Evolutionary conservation across 331 rosid species (phyloP), one percentile per base, ranked within the genome.

Genomic region (Rhamnella rubrinervis): DNA sequence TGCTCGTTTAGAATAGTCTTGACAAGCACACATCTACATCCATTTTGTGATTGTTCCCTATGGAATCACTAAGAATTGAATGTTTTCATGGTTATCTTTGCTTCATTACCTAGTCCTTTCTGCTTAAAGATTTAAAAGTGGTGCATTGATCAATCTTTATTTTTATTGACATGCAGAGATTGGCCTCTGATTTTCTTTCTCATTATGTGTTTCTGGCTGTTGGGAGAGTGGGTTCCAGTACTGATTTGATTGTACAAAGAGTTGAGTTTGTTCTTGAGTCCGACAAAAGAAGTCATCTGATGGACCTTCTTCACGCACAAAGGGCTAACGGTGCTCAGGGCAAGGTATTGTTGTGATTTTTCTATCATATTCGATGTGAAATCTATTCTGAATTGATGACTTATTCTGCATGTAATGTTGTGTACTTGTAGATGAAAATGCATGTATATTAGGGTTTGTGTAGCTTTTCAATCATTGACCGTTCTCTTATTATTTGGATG

Each of bases 201-300:
- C 67, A 71, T 67, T 90, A 91, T 70, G 66, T 91, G 31, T 91
- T 91, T 65, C 85, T 91, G 70, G 92, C 97, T 59, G 97, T 91
- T 58, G 97, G 97, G 84, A 88, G 97, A 76, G 97, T 91, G 74
- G 97, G 97, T 59, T 91, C 97, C 51, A 91, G 95, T 81, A 91
- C 97, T 11, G 92, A 91, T 81, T 81, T 91, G 59, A 91, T 91
- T 77, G 82, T 70, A 56, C 97, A 91, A 83, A 81, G 95, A 84
- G 97, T 91, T 82, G 97, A 91, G 74, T 88, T 79, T 65, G 97
- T 91, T 76, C 95, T 81, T 6, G 97, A 91, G 70, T 77, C 95
- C 73, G 97, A 91, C 78, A 91, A 91, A 80, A 84, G 97, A 84
- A 91, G 97, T 78, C 97, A 91, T 73, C 93, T 90, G 25, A 86